Conservation (phyloP, 2,329 filamentous ascomycete genomes). For the Periglandula ipomoeae region DNA sequence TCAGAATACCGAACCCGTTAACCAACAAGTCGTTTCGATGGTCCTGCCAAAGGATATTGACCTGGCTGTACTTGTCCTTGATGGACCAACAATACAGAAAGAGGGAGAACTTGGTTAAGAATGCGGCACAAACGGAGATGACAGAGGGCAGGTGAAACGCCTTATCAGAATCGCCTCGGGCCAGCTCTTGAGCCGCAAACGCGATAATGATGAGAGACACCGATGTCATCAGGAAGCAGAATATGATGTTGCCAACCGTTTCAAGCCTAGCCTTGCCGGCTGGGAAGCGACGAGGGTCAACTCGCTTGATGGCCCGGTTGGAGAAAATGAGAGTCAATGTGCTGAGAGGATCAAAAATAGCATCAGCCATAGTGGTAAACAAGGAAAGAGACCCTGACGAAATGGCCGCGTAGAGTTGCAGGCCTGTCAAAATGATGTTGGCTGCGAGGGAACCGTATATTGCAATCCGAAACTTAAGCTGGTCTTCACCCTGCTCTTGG, state of each 20-base stretch:
- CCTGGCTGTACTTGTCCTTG: slow-evolving; percentile 83
- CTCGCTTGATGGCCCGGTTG: slow-evolving; percentile 77
- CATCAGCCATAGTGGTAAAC: slow-evolving; percentile 95
- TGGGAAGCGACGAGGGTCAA: slow-evolving; percentile 79
- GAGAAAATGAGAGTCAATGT: slow-evolving; percentile 82
- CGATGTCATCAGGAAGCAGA: slow-evolving; percentile 91
- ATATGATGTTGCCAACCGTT: slow-evolving; percentile 90
- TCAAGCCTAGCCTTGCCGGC: slow-evolving; percentile 91
- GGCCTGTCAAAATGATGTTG: slow-evolving; percentile 66
- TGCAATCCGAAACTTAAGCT: slow-evolving; percentile 62
- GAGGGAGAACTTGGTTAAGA: slow-evolving; percentile 70
- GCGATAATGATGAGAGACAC: slow-evolving; percentile 91
- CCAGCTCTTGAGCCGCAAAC: slow-evolving; percentile 68
- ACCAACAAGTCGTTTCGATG: slow-evolving; percentile 96
- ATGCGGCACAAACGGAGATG: slow-evolving; percentile 76
- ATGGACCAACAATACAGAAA: slow-evolving; percentile 91
- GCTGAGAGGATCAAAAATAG: slow-evolving; percentile 84
- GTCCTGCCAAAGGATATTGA: slow-evolving; percentile 90
- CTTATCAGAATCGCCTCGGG: slow-evolving; percentile 44
- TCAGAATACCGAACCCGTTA: slow-evolving; percentile 88
- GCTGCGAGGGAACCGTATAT: slow-evolving; percentile 64
- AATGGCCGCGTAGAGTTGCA: slow-evolving; percentile 85
- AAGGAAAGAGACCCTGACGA: slow-evolving; percentile 86
- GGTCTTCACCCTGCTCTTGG: slow-evolving; percentile 72
- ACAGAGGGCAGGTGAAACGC: slow-evolving; percentile 73